phyloP scores from a whole-genome alignment of 148 eudicot genomes.

The Heliamphora exappendiculata region DNA sequence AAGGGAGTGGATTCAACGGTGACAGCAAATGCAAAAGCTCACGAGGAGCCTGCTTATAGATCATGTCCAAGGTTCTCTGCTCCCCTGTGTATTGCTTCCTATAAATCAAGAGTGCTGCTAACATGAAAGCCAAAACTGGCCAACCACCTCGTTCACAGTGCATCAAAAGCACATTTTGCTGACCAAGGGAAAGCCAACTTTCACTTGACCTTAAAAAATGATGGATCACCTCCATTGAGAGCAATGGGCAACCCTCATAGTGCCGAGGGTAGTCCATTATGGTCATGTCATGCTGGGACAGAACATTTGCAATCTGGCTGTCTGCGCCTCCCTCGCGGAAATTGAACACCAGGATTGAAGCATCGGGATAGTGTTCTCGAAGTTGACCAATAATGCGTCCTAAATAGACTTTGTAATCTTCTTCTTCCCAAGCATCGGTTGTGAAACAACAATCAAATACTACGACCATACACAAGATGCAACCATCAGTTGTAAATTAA shows the following conservation, averaged over 20 bases:
- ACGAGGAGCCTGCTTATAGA: conserved; percentile 82
- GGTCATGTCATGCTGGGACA: conserved; percentile 68
- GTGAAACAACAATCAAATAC: conserved; percentile 87
- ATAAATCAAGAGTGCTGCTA: conserved; percentile 73
- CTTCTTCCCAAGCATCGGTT: conserved; percentile 44
- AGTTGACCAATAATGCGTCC: conserved; percentile 54
- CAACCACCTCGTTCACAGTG: conserved; percentile 94
- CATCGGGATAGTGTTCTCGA: conserved; percentile 54
- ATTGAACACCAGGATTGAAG: conserved; percentile 72
- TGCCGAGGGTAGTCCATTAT: conserved; percentile 84
- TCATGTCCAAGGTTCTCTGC: conserved; percentile 83
- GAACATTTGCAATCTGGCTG: conserved; percentile 51
- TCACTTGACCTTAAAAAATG: conserved; percentile 81
- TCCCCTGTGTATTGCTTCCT: conserved; percentile 71
- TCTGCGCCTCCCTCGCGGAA: conserved; percentile 41
- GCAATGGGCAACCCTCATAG: conserved; percentile 78
- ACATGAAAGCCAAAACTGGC: conserved; percentile 89
- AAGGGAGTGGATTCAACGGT: conserved; percentile 73
- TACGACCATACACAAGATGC: conserved; percentile 16
- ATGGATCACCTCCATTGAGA: conserved; percentile 74
- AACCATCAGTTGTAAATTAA: neutral
- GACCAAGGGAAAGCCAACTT: conserved; percentile 80
- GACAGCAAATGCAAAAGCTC: conserved; percentile 63
- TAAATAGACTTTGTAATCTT: conserved; percentile 58
- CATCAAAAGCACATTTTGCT: conserved; percentile 72